Percentiles rank a stretch among this genome's conserved stretches.
Conservation (phyloP, 345 rosid genomes). For the Orychophragmus violaceus region DNA sequence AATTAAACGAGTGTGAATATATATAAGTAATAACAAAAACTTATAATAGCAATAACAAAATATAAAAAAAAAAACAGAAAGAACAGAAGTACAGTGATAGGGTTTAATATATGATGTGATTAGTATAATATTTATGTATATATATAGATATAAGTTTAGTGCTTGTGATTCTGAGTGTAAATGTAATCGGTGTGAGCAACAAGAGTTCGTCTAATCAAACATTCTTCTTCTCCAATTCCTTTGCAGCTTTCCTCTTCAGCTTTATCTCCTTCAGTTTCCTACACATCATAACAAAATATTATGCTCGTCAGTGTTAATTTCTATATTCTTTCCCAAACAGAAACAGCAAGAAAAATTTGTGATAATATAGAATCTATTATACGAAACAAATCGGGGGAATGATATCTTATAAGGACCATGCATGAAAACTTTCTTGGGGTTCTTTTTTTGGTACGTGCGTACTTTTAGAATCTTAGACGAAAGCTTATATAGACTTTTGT, state of each 20-base stretch:
- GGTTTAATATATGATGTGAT: neutral
- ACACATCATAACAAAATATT: neutral
- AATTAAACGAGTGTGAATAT: conserved; percentile 14
- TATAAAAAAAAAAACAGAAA: neutral
- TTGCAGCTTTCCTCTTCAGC: conserved; percentile 37
- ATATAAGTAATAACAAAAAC: neutral
- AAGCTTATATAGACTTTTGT: neutral
- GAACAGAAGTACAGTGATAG: neutral
- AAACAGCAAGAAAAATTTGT: neutral
- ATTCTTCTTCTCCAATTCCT: conserved; percentile 50
- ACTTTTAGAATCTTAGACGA: neutral
- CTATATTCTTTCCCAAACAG: neutral
- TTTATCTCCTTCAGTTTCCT: conserved; percentile 20
- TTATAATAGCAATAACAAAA: neutral
- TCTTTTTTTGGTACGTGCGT: neutral
- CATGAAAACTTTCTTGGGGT: neutral
- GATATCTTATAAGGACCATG: neutral
- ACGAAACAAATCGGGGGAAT: neutral
- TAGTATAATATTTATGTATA: neutral
- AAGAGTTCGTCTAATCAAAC: conserved; percentile 42
- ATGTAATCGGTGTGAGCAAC: conserved; percentile 49
- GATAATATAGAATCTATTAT: neutral
- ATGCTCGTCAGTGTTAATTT: neutral
- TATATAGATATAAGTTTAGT: neutral
- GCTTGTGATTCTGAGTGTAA: conserved; percentile 43